Conservation (phyloP, 768 basidiomycete genomes). For the Russula vinacea region DNA sequence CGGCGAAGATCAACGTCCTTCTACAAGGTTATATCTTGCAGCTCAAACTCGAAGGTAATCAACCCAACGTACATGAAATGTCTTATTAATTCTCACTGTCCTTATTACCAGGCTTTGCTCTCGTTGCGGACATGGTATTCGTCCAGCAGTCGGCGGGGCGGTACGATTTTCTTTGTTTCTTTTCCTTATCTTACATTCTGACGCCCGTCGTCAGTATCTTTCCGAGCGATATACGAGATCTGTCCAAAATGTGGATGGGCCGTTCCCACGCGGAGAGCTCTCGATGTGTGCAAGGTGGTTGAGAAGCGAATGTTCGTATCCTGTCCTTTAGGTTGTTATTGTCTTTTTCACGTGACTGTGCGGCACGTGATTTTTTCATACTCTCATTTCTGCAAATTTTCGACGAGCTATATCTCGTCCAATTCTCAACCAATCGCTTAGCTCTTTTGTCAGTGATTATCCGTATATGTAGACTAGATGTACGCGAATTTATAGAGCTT, state of each 20-base stretch:
- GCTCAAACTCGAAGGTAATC: conserved; percentile 78
- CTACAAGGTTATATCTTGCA: conserved; percentile 96
- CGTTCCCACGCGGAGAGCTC: conserved; percentile 81
- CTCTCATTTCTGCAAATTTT: no score
- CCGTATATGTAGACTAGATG: no score
- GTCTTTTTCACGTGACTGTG: no score
- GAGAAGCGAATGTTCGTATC: conserved; percentile 70
- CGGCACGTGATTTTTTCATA: no score
- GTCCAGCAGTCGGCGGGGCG: conserved; percentile 96
- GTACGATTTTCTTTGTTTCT: conserved; percentile 37
- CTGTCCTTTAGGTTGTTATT: not conserved
- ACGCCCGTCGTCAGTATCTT: conserved; percentile 51
- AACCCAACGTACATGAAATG: no score
- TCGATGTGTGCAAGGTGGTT: conserved; percentile 96
- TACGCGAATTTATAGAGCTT: no score
- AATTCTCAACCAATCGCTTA: no score
- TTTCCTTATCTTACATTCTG: conserved; percentile 8
- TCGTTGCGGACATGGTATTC: conserved; percentile 92
- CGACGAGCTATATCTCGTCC: no score
- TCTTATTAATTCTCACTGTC: not conserved
- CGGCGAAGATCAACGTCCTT: no score
- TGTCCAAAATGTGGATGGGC: conserved; percentile 99
- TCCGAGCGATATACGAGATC: conserved; percentile 98
- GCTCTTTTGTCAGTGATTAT: no score
- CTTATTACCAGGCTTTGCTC: conserved; percentile 60